Base-by-base conservation (phyloP, 2,329 filamentous ascomycete species). In the Hortaea sp. region DNA sequence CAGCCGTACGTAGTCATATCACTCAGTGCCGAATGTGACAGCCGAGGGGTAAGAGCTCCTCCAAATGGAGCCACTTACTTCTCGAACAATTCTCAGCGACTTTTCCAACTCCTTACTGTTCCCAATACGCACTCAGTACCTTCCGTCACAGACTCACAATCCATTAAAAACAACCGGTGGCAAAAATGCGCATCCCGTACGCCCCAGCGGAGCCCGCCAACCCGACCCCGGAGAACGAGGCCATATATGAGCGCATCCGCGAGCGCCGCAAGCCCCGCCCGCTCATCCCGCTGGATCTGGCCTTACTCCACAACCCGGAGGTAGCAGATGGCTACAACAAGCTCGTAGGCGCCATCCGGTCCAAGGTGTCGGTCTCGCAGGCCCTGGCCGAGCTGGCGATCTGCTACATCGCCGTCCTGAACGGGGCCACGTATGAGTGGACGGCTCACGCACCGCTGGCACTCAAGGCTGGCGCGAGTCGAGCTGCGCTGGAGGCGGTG, bases 281-380 rank as follows among this genome's bases (percentile, higher is more conserved):
- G 5, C 75, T 90, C 13, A 84, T 86, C 49, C 67, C 82, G 0
- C 77, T 90, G n/a, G 85, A 90, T 63, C 76, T 87, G 2, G 73
- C 85, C 1, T 77, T 90, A 1, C 74, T 90, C 9, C 85, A 90
- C 69, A 77, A 81, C 13, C 83, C 84, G 1, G 69, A 80, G 12
- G 76, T 90, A 1, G 85, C 85, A 11, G 81, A 87, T 66, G 85
- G 85, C 44, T 85, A 82, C 81, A 85, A 85, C 69, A 67, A 70
- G 9, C 82, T 85, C 63, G 73, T 85, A 7, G 81, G 81, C 49
- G 62, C 63, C 41, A 66, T 67, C 34, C 60, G 65, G 38, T 58
- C 59, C 32, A 56, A 62, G 45, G 61, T 62, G 4, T 58, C 57
- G 20, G 57, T 65, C 28, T 51, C 56, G 6, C 53, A 53, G 20